Evolutionary conservation across 106 monocot genomes (phyloP), one percentile per base, ranked within the genome.

Genomic region (Gastrodia elata): DNA sequence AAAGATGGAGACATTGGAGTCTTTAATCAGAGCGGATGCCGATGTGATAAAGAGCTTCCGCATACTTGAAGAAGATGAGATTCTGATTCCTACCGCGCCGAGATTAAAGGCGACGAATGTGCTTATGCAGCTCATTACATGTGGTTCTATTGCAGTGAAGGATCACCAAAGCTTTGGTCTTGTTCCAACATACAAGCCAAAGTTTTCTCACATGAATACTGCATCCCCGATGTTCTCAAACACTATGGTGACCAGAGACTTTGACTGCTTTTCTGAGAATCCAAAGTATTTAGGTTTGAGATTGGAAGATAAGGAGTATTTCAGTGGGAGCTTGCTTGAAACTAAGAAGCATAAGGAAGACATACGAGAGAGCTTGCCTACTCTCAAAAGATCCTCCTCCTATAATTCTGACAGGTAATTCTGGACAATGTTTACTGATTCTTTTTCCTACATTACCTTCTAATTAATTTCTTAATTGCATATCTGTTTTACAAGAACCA

Each of bases 261-360:
- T 83, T n/a, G 79, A 85, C 38, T 70, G 76, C 68, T 28, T 85
- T 8, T 73, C 84, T 0, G 82, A 83, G 27, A 87, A 73, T 76
- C 82, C 84, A 16, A 87, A 74, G 67, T 35, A 80, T 16, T 65
- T 87, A 27, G 78, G 80, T 3, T 70, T 81, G 70, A 79, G 79
- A 68, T n/a, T 83, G 46, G 87, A 91, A 72, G 87, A 91, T 22
- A 87, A 91, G 73, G 90, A 91, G 57, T 91, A 85, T 57, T 91
- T 87, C 24, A 91, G 90, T 69, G 90, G 87, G 74, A 91, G 91
- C 82, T 81, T 91, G 76, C 81, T 91, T 34, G 91, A 87, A 64
- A 87, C 84, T 33, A 91, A 91, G 44, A 84, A 74, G 76, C 78
- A 83, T 40, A 86, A 49, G 49, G 87, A 90, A 8, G 76, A 70